phyloP scores from a whole-genome alignment of 2,329 filamentous ascomycete genomes.

The Bertia moriformis region DNA sequence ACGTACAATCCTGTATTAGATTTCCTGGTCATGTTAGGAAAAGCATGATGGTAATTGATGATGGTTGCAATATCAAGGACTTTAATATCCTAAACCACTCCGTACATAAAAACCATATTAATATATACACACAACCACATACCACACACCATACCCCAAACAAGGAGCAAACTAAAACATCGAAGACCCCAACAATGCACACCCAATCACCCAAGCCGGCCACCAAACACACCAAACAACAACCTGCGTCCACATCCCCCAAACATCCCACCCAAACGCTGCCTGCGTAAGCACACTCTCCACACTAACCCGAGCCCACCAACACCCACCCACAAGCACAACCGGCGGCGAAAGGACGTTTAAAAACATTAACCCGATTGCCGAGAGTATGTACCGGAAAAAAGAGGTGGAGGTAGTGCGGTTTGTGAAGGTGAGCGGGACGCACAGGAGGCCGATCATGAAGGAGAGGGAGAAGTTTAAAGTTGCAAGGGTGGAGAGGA shows the following conservation, averaged over 20 bases:
- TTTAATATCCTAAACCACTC: too few species aligned
- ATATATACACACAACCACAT: too few species aligned
- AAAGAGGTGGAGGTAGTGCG: not conserved
- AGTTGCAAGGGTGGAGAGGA: constrained; percentile 80
- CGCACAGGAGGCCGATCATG: constrained; percentile 64
- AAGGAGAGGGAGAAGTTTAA: constrained; percentile 90
- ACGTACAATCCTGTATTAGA: too few species aligned
- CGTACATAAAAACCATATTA: too few species aligned
- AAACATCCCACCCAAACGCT: constrained; percentile 77
- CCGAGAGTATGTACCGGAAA: not conserved
- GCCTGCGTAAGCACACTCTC: constrained; percentile 53
- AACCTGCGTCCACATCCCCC: constrained; percentile 77
- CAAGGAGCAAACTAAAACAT: too few species aligned
- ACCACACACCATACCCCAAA: too few species aligned
- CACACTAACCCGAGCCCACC: constrained; percentile 30
- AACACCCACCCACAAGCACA: constrained; percentile 31
- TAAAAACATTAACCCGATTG: constrained; percentile 21
- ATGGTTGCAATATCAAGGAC: too few species aligned
- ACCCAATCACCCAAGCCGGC: constrained; percentile 70
- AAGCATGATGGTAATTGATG: too few species aligned
- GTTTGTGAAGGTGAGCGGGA: constrained; percentile 62
- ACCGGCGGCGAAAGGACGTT: constrained; percentile 45
- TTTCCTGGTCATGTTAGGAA: too few species aligned
- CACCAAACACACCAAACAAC: constrained; percentile 93
- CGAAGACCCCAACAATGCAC: constrained; percentile 33